Percentiles rank a stretch among this genome's conserved stretches.
Conservation (phyloP, 192 early-diverging fungal species). For the Linnemannia elongata region DNA sequence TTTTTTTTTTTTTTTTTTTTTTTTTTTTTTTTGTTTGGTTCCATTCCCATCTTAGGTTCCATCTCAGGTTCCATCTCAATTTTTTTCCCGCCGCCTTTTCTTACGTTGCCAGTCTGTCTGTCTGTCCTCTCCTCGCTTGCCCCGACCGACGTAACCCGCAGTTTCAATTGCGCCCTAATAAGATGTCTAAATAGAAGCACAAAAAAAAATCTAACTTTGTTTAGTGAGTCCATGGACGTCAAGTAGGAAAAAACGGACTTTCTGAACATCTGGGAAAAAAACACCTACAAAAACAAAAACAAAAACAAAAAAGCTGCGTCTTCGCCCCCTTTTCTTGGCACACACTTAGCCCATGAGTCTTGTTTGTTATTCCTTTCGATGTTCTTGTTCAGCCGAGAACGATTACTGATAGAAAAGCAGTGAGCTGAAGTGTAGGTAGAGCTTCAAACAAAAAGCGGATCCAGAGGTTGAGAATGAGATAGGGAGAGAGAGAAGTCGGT, state of each 20-base stretch:
- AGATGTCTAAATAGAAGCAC: background rate
- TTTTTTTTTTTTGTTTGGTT: background rate
- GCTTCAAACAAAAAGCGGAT: no score
- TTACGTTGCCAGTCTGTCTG: no score
- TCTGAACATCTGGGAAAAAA: background rate
- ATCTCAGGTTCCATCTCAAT: background rate
- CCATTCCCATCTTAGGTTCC: background rate
- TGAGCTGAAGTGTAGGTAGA: no score
- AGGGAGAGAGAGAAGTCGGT: background rate
- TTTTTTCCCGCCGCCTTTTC: constrained; percentile 1
- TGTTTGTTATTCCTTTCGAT: no score
- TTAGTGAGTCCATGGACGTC: constrained; percentile 1
- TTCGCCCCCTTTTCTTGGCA: no score
- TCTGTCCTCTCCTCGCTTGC: no score
- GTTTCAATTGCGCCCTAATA: constrained; percentile 3
- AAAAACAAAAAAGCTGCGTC: background rate
- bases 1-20: background rate
- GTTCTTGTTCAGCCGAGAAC: no score
- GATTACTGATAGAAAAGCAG: background rate
- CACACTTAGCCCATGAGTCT: no score
- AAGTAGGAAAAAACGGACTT: background rate
- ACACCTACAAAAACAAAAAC: background rate
- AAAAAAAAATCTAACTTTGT: constrained; percentile 5
- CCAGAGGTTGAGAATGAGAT: background rate
- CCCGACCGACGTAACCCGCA: background rate